A percentile compares a stretch with the other conserved stretches of the same genome.
phyloP scores from a whole-genome alignment of 2,329 filamentous ascomycete species.

The Aspergillus glaucus region DNA sequence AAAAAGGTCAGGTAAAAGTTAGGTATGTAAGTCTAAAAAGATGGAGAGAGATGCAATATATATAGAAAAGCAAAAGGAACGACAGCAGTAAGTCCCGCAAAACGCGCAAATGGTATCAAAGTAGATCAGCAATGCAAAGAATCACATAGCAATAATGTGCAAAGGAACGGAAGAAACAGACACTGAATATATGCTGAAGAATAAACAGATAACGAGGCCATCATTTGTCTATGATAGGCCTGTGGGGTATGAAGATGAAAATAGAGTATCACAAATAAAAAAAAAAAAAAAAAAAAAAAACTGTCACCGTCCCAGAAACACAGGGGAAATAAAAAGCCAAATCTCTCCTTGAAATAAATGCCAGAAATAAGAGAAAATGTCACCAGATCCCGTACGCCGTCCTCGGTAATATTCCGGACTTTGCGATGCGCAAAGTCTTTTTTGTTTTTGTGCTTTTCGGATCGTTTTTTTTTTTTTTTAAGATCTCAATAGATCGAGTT shows the following conservation, averaged over 20 bases:
- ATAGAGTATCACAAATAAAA: slow-evolving; percentile 15
- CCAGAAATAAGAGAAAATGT: slow-evolving; percentile 15
- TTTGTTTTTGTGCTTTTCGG: slow-evolving; percentile 11
- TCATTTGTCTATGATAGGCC: slow-evolving; percentile 31
- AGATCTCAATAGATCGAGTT: not conserved
- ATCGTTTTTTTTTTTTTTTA: not conserved
- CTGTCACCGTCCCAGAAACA: slow-evolving; percentile 3
- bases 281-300: slow-evolving; percentile 9
- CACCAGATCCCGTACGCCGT: slow-evolving; percentile 27
- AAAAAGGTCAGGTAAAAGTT: not conserved
- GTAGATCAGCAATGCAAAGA: slow-evolving; percentile 8
- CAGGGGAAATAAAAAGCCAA: slow-evolving; percentile 10
- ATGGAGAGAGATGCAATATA: slow-evolving; percentile 10
- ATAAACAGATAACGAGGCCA: slow-evolving; percentile 26
- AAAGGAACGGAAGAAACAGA: slow-evolving; percentile 18
- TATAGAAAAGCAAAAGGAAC: slow-evolving; percentile 18
- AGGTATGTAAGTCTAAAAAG: slow-evolving; percentile 1
- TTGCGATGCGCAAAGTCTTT: slow-evolving; percentile 18
- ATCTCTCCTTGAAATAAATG: slow-evolving; percentile 6
- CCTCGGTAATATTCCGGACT: slow-evolving; percentile 20
- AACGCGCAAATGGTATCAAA: slow-evolving; percentile 29
- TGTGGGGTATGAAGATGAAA: slow-evolving; percentile 33
- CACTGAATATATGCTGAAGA: slow-evolving; percentile 16
- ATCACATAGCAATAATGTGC: slow-evolving; percentile 15
- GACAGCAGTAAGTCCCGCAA: slow-evolving; percentile 20